Evolutionary conservation across 1,139 yeast genomes (phyloP).

Genomic region (Nadsonia commutata): DNA sequence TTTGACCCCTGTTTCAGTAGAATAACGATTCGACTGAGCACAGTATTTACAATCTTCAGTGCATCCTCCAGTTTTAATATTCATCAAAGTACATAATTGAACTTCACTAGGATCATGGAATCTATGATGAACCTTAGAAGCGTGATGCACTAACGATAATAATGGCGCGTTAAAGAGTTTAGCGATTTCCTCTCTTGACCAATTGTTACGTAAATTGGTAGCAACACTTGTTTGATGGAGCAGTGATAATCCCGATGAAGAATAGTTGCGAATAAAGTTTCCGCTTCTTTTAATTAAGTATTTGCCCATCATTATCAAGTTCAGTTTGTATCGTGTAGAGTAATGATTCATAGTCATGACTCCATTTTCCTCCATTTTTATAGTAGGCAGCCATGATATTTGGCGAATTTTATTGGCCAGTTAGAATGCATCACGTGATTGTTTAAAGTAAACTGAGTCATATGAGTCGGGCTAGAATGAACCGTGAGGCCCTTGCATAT

Average conservation of each 20-base stretch:
- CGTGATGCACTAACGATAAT: conserved; percentile 39
- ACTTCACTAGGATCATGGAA: conserved; percentile 57
- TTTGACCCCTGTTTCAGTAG: conserved; percentile 40
- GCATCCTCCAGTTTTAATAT: conserved; percentile 70
- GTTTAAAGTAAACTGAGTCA: too few relatives aligned
- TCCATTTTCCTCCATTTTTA: too few relatives aligned
- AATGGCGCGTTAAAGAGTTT: conserved; percentile 52
- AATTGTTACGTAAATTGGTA: conserved; percentile 24
- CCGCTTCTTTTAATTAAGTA: background rate
- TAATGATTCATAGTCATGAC: too few relatives aligned
- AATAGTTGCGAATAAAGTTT: background rate
- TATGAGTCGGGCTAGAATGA: too few relatives aligned
- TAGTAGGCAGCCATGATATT: too few relatives aligned
- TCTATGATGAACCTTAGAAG: conserved; percentile 52
- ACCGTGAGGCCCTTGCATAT: too few relatives aligned
- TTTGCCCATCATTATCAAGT: too few relatives aligned
- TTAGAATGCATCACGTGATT: too few relatives aligned
- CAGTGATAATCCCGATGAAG: background rate
- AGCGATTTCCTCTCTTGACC: conserved; percentile 47
- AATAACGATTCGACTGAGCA: conserved; percentile 56
- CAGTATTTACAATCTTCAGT: conserved; percentile 73
- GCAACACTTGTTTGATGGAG: conserved; percentile 7
- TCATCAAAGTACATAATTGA: conserved; percentile 61
- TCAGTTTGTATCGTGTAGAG: too few relatives aligned
- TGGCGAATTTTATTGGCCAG: too few relatives aligned